Conservation (phyloP, 2,329 filamentous ascomycete species). For the Tolypocladium ophioglossoides region DNA sequence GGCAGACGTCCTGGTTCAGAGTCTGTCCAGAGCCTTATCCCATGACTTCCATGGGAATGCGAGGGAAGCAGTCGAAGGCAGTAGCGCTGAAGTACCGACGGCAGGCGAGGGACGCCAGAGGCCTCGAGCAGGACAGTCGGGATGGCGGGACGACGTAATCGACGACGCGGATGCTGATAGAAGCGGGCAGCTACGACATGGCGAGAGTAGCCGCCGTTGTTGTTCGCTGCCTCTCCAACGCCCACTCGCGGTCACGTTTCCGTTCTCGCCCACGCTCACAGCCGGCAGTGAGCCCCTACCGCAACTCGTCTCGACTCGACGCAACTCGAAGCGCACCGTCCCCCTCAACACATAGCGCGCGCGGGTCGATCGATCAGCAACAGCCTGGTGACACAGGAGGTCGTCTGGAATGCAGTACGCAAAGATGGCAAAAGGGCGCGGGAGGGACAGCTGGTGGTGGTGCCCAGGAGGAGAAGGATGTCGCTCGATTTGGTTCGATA, state of each 20-base stretch:
- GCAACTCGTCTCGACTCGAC: not conserved
- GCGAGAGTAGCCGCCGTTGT: not conserved
- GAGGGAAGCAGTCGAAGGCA: not conserved
- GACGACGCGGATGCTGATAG: not conserved
- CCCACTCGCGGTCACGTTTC: not conserved
- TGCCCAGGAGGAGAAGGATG: conserved; percentile 2
- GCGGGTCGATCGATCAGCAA: not conserved
- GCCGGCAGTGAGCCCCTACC: not conserved
- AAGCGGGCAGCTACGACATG: conserved; percentile 1
- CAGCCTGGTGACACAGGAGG: not conserved
- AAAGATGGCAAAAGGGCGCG: not conserved
- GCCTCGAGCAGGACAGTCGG: not conserved
- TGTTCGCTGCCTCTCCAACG: not conserved
- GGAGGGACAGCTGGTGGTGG: not conserved
- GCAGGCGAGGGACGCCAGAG: not conserved
- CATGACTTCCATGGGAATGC: conserved; percentile 5
- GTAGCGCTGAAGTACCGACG: not conserved
- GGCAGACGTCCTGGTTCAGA: not conserved
- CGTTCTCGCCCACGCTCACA: not conserved
- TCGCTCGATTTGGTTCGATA: conserved; percentile 5
- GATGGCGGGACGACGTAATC: not conserved
- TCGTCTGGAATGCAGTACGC: not conserved
- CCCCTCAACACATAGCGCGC: conserved; percentile 2
- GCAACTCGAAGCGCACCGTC: conserved; percentile 1
- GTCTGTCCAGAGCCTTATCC: not conserved